A percentile compares a stretch with the other conserved stretches of the same genome.
phyloP scores from a whole-genome alignment of 441 rosid genomes.

The Macaranga tanarius region DNA sequence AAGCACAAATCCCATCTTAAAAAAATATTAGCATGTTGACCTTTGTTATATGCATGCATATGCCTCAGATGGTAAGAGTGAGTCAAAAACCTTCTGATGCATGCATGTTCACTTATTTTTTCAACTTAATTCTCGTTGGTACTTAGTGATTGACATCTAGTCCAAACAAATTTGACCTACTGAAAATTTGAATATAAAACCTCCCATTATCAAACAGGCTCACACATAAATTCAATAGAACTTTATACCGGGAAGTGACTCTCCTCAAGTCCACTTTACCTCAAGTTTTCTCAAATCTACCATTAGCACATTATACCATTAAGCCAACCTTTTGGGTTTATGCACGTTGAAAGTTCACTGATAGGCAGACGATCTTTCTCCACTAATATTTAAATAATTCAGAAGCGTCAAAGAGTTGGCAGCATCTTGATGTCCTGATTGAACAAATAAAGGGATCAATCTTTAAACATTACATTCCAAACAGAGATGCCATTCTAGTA shows the following conservation, averaged over 20 bases:
- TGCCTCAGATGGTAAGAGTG: neutral
- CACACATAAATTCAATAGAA: too few species aligned
- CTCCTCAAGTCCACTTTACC: too few species aligned
- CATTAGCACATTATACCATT: too few species aligned
- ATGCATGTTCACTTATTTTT: too few species aligned
- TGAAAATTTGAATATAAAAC: too few species aligned
- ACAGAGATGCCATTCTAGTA: conserved; percentile 7
- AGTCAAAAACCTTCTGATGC: neutral
- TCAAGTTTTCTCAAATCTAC: too few species aligned
- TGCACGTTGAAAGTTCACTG: neutral
- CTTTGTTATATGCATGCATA: neutral
- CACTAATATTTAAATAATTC: neutral
- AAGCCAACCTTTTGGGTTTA: too few species aligned
- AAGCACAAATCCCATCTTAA: neutral
- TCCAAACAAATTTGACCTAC: too few species aligned
- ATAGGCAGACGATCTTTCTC: neutral
- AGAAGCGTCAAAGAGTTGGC: neutral
- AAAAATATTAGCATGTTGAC: neutral
- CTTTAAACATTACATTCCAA: conserved; percentile 7
- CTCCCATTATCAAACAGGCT: too few species aligned
- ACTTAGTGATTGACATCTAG: too few species aligned
- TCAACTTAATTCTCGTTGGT: too few species aligned
- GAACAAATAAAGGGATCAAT: neutral
- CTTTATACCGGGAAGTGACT: too few species aligned
- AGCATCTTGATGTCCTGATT: neutral